Conservation (phyloP, 2,329 filamentous ascomycete genomes). For the Clarireedia paspali region DNA sequence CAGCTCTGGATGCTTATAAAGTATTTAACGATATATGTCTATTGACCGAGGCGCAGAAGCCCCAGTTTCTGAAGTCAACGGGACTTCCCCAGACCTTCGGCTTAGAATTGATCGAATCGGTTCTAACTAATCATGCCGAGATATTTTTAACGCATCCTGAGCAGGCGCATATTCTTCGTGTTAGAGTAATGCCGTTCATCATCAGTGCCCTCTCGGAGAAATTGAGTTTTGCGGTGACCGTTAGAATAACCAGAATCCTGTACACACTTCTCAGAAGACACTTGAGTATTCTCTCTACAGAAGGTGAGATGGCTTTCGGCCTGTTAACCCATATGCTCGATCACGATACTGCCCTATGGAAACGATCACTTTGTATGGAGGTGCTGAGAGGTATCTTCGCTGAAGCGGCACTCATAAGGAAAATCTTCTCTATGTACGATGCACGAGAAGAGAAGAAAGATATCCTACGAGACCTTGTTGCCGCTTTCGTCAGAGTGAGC, state of each 20-base stretch:
- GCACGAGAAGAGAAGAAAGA: conserved; percentile 61
- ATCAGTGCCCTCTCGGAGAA: conserved; percentile 71
- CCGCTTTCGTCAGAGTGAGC: conserved; percentile 83
- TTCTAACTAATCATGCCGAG: conserved; percentile 75
- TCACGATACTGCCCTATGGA: conserved; percentile 79
- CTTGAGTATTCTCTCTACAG: conserved; percentile 62
- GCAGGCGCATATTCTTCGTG: conserved; percentile 69
- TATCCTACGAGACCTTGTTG: conserved; percentile 74
- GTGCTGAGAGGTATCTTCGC: conserved; percentile 80
- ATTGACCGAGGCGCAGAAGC: conserved; percentile 74
- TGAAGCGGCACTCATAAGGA: conserved; percentile 68
- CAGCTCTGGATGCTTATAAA: conserved; percentile 78
- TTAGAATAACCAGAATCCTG: conserved; percentile 75
- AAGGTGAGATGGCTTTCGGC: conserved; percentile 77
- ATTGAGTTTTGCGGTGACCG: conserved; percentile 71
- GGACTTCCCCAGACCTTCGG: conserved; percentile 75
- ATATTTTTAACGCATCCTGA: conserved; percentile 75
- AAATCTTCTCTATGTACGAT: conserved; percentile 77
- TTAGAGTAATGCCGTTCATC: conserved; percentile 74
- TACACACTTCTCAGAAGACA: conserved; percentile 76
- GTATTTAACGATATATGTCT: conserved; percentile 88
- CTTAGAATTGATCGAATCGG: conserved; percentile 84
- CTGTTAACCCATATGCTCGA: conserved; percentile 82
- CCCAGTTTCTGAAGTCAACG: conserved; percentile 74
- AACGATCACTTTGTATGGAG: conserved; percentile 83